Base-by-base conservation (phyloP, 768 basidiomycete genomes). In the Tulasnella sp. region DNA sequence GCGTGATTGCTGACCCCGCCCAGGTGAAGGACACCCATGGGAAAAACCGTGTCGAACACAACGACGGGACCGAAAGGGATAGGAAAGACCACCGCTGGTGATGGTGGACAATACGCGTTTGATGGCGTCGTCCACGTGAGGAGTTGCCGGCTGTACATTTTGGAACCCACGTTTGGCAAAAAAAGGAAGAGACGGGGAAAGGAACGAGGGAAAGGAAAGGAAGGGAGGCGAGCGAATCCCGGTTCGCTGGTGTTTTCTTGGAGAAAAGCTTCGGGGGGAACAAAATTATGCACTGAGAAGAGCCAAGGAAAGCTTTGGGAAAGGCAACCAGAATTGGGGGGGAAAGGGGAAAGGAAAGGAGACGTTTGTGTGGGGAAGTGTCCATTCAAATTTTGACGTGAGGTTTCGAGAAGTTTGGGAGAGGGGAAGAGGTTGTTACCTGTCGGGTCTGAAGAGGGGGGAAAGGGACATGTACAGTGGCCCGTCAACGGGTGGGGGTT, bases 331-430 rank as follows among this genome's bases (percentile, higher is more conserved):
- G 62, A 68, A 52, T 24, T 52, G 52, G 52, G n/a, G n/a, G n/a
- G n/a, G n/a, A n/a, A n/a, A n/a, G n/a, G n/a, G 52, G n/a, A 52
- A 52, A 52, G 52, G 52, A 52, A n/a, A 52, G 52, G 52, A 52
- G 52, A 19, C 7, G 52, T 24, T 52, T 24, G 52, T 24, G 10
- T 1, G 52, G 31, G 27, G 62, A 68, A 68, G 31, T 27, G 62
- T 68, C 62, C 62, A 68, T 68, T 68, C 62, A 27, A 68, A 68
- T 68, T 68, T 52, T 68, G 62, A 36, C 62, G 62, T 68, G 31
- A 31, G 62, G 62, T 68, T 68, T 68, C 24, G 31, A 68, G 62
- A 68, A 68, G 62, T 68, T 16, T 16, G 56, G n/a, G 56, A 3
- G 56, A n/a, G 56, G 21, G 56, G 24, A 16, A 34, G 9, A 18